Evolutionary conservation across 495 filamentous ascomycete genomes (phyloP), one percentile per base, ranked within the genome.

Genomic region (Xylaria flabelliformis): DNA sequence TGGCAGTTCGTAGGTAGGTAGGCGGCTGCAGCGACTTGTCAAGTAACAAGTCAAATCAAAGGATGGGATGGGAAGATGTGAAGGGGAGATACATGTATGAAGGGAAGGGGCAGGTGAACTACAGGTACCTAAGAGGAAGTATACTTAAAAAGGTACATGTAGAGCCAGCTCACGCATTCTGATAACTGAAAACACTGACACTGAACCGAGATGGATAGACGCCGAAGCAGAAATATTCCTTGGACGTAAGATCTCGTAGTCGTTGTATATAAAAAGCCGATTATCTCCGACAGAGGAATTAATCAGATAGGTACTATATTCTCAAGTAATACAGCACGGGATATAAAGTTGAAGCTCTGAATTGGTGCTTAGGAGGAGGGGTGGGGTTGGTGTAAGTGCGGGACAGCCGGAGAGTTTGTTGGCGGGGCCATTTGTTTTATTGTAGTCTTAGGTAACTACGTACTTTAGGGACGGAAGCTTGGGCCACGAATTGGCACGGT

Each of bases 391-490:
- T 3, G 9, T 9, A 4, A 21, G 21, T 56, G 58, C 58, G 58
- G 58, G 58, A 61, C 17, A 39, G 58, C 58, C 58, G 58, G 58
- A 4, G 58, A 61, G 39, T 19, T 21, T 4, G 51, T 55, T 24
- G 21, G 51, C 24, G 51, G 51, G 51, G 19, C 55, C 53, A n/a
- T 39, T 39, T 39, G 34, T 59, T 17, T n/a, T 59, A n/a, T n/a
- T n/a, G n/a, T 59, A 36, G 34, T 15, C 58, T 41, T 29, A 29
- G 26, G 26, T 29, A 29, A 1, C 26, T 29, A 29, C 26, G 1
- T 29, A 29, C 26, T 41, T 39, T 61, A 21, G 39, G n/a, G 29
- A 9, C 1, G 36, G 6, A 39, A 64, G 61, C 61, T 64, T 29
- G 21, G 61, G 39, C 58, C 34, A 61, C 32, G 36, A 39, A 39